phyloP scores from a whole-genome alignment of 2,329 filamentous ascomycete species.

The Fusarium austroafricanum region DNA sequence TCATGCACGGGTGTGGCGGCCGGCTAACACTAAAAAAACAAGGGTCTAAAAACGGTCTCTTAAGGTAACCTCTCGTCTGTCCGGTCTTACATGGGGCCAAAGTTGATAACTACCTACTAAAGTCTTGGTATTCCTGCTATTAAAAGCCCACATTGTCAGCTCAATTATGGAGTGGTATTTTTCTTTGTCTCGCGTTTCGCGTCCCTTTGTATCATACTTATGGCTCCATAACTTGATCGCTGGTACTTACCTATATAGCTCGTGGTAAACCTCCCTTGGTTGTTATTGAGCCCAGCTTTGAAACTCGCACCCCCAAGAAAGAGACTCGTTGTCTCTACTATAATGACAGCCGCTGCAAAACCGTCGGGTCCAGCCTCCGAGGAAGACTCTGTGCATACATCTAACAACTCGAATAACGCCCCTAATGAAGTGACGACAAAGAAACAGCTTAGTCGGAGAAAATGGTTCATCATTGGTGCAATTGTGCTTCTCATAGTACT shows the following conservation, averaged over 20 bases:
- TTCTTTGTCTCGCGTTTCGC: neutral
- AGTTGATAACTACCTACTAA: neutral
- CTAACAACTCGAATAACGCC: neutral
- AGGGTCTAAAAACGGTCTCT: conserved; percentile 1
- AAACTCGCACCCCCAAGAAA: neutral
- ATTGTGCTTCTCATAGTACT: conserved; percentile 13
- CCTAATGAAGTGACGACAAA: neutral
- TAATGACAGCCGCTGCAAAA: conserved; percentile 24
- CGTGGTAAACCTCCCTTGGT: too few relatives aligned
- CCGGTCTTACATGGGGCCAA: neutral
- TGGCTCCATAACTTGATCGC: neutral
- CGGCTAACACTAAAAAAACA: neutral
- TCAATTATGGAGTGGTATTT: neutral
- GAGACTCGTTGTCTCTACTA: conserved; percentile 7
- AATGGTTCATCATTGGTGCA: conserved; percentile 25
- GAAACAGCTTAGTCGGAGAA: conserved; percentile 18
- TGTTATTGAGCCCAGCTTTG: neutral
- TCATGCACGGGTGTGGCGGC: conserved; percentile 18
- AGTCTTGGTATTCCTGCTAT: conserved; percentile 19
- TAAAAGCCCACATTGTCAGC: conserved; percentile 1
- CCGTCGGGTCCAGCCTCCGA: conserved; percentile 9
- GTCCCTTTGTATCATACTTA: neutral
- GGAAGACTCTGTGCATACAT: conserved; percentile 16
- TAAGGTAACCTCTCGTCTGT: neutral
- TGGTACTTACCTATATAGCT: neutral